A percentile compares a stretch with the other conserved stretches of the same genome.
These are phyloP conservation scores for Candida sp. DNA, from an alignment of 1,139 yeast species.

Conservation along the genomic window DNA sequence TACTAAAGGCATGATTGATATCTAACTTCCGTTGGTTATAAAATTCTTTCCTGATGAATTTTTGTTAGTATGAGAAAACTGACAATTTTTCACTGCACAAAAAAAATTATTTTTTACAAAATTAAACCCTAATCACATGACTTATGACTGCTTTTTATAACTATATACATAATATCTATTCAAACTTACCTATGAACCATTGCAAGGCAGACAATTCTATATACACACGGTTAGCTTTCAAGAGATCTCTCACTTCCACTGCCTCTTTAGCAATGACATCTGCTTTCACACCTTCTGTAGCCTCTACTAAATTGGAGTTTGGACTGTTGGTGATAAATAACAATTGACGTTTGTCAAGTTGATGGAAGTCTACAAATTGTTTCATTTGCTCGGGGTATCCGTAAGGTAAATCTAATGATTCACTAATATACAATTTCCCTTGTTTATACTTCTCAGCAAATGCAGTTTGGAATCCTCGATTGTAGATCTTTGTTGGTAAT, in stretches of 20 bases:
- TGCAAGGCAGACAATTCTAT: conserved; percentile 75
- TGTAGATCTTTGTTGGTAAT: conserved; percentile 73
- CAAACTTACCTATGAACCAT: conserved; percentile 43
- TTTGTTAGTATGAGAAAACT: neutral
- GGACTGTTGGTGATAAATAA: conserved; percentile 62
- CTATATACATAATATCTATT: no score
- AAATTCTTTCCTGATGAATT: neutral
- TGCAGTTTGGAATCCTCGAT: conserved; percentile 76
- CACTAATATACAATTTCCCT: conserved; percentile 60
- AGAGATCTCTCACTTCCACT: conserved; percentile 78
- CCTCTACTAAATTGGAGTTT: conserved; percentile 50
- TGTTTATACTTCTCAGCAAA: conserved; percentile 73
- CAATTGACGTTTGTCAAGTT: conserved; percentile 51
- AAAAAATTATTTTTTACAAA: neutral
- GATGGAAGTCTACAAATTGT: conserved; percentile 57
- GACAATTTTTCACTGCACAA: conserved; percentile 1
- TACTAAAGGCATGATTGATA: conserved; percentile 80
- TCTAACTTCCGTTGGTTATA: neutral
- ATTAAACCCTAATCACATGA: neutral
- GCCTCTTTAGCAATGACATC: conserved; percentile 74
- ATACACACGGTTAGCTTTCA: conserved; percentile 74
- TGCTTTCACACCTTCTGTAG: conserved; percentile 50
- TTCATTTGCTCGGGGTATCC: conserved; percentile 49
- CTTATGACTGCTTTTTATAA: neutral
- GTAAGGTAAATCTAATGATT: conserved; percentile 45